Evolutionary conservation across 306 rosid species (phyloP), one percentile per base, ranked within the genome.

Genomic region (Dryas alaskensis): DNA sequence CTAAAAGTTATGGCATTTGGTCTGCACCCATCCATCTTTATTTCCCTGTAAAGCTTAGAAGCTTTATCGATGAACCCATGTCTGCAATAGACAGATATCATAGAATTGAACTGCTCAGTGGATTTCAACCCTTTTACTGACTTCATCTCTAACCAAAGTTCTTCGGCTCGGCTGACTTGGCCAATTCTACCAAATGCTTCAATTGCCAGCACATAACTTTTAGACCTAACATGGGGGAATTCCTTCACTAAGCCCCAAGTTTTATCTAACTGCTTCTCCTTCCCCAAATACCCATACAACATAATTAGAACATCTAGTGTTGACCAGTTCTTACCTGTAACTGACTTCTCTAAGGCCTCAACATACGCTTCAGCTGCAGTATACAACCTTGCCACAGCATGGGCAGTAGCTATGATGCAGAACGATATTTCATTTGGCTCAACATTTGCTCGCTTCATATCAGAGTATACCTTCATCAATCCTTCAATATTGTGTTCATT

Each of bases 141-240:
- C 78, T 88, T 77, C 96, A 89, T 92, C 81, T 94, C 95, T 47
- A 76, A 73, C 97, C 99, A 92, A 65, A 94, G 83, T 76, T 91
- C 92, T 88, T 92, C 92, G 3, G 89, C 99, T 53, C 79, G 89
- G 73, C 60, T 80, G 50, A 88, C 73, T 79, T 45, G 81, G 63
- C 97, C 89, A 67, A 79, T 76, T 79, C 90, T 86, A 76, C 96
- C 95, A 83, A 92, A 92, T 67, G 99, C 92, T 87, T 92, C 96
- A 77, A 92, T 85, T 73, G 92, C 95, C 81, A 89, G 54, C 70
- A 92, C 51, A 57, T 84, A 89, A 79, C 96, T 92, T 84, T 89
- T 94, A 47, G 93, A 83, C 85, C 96, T 89, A 78, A 89, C 85
- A 58, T 58, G 74, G 46, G 95, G 92, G 5, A 84, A 84, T 58